Base-by-base conservation (phyloP, 495 filamentous ascomycete species). In the Annulohypoxylon moriforme region DNA sequence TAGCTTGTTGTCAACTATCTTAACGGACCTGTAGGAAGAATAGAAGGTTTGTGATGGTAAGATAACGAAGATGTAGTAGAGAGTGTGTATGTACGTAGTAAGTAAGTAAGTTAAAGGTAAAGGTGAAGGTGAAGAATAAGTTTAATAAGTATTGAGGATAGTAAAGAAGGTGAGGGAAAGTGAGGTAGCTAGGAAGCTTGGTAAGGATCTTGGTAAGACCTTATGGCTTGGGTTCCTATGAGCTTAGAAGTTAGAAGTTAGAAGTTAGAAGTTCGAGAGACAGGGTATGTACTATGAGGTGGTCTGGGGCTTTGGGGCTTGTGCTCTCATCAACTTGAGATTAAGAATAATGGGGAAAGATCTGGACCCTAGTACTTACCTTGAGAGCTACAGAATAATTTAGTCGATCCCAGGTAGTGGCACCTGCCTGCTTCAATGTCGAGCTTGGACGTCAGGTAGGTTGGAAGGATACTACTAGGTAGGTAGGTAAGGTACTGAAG, bases 261-360 rank as follows among this genome's bases (percentile, higher is more conserved):
- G 36, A 14, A 14, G 36, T 52, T 38, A n/a, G n/a, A 55, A 42
- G 27, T 27, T 13, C 34, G 47, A 56, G 49, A 64, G 16, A 55
- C 34, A 56, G 42, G 59, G 52, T 49, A 65, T 33, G 27, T 42
- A 36, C 22, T 64, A 40, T 27, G 34, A 52, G 42, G 33, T 52
- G 31, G 34, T 46, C 16, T 58, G 42, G 56, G 63, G 61, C 29
- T 67, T 67, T 63, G 64, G 63, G 61, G 20, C 62, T 29, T 63
- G 64, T 57, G 38, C 42, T 60, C 46, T 69, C 60, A 61, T 73
- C 70, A 69, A 68, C 65, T 31, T 73, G 70, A 69, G 55, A 65
- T 73, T 68, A 52, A 69, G 65, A 66, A 66, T 72, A 72, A 68
- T 60, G 50, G 56, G 64, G 55, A 60, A 66, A 36, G 49, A 65